Conservation (phyloP, 2,329 filamentous ascomycete species). For the Sarocladiaceae sp. region DNA sequence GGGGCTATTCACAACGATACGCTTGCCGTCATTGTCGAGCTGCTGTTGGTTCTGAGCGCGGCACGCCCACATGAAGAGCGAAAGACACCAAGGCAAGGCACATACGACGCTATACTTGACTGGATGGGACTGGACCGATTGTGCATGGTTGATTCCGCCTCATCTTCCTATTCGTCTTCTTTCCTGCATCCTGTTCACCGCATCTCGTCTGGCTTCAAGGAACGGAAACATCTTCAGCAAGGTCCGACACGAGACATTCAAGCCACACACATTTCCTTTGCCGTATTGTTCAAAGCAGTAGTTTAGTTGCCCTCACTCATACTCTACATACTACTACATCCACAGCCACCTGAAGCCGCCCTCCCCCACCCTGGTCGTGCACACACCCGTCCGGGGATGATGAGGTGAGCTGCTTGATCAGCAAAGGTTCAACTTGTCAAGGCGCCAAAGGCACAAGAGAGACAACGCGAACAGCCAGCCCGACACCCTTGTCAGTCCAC, state of each 20-base stretch:
- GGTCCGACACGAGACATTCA: no score
- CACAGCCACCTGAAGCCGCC: background rate
- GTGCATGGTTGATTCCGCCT: background rate
- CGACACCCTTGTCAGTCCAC: background rate
- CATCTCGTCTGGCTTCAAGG: no score
- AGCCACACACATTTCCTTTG: no score
- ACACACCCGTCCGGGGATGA: background rate
- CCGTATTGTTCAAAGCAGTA: no score
- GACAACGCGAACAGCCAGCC: background rate
- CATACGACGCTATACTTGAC: background rate
- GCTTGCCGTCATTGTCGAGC: slow-evolving; percentile 7
- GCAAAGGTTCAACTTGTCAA: background rate
- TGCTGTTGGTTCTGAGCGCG: background rate
- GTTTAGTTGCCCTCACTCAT: no score
- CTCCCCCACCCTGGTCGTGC: background rate
- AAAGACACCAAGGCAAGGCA: background rate
- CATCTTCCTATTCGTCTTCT: background rate
- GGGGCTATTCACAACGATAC: background rate
- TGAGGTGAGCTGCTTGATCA: slow-evolving; percentile 8
- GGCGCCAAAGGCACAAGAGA: no score
- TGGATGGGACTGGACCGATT: background rate
- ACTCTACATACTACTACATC: background rate
- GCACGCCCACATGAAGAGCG: background rate
- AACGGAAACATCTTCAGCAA: no score
- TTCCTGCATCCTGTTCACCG: background rate